Evolutionary conservation across 331 rosid species (phyloP).

Genomic region (Ulmus americana): DNA sequence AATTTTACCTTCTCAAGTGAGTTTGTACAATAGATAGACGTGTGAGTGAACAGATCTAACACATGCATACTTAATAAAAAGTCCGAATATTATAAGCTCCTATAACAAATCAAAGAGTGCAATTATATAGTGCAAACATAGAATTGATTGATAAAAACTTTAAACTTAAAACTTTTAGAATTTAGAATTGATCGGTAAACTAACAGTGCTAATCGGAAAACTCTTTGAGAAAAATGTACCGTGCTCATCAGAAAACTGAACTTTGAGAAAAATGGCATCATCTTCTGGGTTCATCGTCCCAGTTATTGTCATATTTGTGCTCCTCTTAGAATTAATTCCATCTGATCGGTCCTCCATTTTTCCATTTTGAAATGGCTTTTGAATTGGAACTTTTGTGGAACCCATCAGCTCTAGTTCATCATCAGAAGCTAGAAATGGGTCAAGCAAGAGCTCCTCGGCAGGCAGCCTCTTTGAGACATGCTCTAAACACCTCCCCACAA

Average conservation of each 20-base stretch:
- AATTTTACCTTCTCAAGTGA: too few species aligned
- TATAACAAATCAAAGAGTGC: too few species aligned
- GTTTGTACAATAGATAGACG: too few species aligned
- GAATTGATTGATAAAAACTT: too few species aligned
- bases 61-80: too few species aligned
- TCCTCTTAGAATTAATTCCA: slow-evolving; percentile 28
- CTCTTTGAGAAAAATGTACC: slow-evolving; percentile 31
- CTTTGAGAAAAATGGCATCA: slow-evolving; percentile 61
- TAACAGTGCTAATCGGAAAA: too few species aligned
- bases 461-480: slow-evolving; percentile 57
- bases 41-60: too few species aligned
- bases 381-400: slow-evolving; percentile 16
- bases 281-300: slow-evolving; percentile 61
- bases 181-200: too few species aligned
- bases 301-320: slow-evolving; percentile 57
- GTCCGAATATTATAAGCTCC: too few species aligned
- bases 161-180: too few species aligned
- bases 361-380: slow-evolving; percentile 2
- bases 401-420: slow-evolving; percentile 21
- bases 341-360: slow-evolving; percentile 6
- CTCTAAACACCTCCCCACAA: slow-evolving; percentile 66
- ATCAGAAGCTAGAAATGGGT: slow-evolving; percentile 57
- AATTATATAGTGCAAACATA: too few species aligned
- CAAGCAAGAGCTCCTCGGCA: slow-evolving; percentile 63
- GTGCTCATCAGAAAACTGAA: slow-evolving; percentile 39